Base-by-base conservation (phyloP, 179 eudicot genomes). In the Silene coronaria region DNA sequence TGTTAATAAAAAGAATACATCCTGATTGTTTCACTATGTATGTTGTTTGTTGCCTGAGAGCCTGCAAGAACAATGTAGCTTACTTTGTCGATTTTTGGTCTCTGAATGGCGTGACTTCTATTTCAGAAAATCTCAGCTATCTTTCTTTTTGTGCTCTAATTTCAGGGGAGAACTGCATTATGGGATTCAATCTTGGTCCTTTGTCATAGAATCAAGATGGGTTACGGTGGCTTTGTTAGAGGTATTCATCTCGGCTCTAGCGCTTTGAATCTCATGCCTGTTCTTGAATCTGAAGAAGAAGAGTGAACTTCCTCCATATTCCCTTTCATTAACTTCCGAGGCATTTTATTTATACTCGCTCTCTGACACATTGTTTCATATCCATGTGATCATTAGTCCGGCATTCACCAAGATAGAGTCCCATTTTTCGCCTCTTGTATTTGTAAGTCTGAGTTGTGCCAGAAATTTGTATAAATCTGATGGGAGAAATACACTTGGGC, bases 131-230 rank as follows among this genome's bases (percentile, higher is more conserved):
- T 34, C 80, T 74, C 62, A 78, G 69, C 67, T 21, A 48, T 57
- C 59, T 28, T 74, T 8, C 26, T 1, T 2, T 53, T 11, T 46
- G 74, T 51, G 57, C 65, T 73, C 45, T 78, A 23, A 76, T 84
- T 86, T 45, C 95, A 95, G 99, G 99, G 99, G 70, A 87, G 99
- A 85, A 89, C 93, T 8, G 93, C 99, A 24, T 83, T 95, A n/a
- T 95, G 99, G 99, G 95, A 95, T 78, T 88, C 99, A 30, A 86
- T 92, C 78, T 79, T 95, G 89, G 89, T 95, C 48, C 78, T 95
- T 51, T 92, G 95, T 83, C 78, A 92, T 72, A 88, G 87, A 80
- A 89, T 95, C 64, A 90, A 88, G 78, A 78, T 67, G 17, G 77
- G 83, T 22, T 86, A 88, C 53, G 91, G 91, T 65, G 96, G 95